Evolutionary conservation across 768 basidiomycete genomes (phyloP).

Genomic region (Calocybe indica): DNA sequence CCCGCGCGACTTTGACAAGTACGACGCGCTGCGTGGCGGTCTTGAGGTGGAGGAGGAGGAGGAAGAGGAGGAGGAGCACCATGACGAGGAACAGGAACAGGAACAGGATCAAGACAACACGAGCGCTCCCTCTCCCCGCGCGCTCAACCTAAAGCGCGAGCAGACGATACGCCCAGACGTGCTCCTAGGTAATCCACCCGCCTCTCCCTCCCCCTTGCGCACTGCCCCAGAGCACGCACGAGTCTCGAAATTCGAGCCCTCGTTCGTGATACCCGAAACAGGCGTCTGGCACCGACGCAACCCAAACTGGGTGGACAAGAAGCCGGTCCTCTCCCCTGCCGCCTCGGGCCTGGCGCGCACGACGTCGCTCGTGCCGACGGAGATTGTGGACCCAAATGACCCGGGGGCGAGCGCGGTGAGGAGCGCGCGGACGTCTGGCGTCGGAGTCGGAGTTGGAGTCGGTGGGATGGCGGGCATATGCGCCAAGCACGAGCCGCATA

Average conservation of each 20-base stretch:
- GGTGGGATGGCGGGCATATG: no score
- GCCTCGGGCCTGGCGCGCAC: no score
- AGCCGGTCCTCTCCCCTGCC: no score
- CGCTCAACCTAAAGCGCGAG: not conserved
- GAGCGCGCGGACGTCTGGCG: no score
- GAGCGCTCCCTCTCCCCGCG: not conserved
- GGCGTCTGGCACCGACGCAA: constrained; percentile 22
- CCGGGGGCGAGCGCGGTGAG: no score
- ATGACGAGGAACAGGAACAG: not conserved
- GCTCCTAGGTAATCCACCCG: not conserved
- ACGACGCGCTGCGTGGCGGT: no score
- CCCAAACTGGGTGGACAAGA: constrained; percentile 24
- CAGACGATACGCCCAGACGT: not conserved
- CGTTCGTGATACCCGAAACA: constrained; percentile 9
- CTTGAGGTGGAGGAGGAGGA: not conserved
- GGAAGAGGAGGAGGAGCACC: not conserved
- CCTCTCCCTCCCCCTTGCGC: not conserved
- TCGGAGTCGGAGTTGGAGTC: no score
- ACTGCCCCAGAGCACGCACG: no score
- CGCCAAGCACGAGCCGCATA: no score
- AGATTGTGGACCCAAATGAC: no score
- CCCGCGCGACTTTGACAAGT: no score
- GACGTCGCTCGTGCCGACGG: no score
- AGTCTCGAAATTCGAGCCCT: not conserved
- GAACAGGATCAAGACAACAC: not conserved